Evolutionary conservation across 2,329 filamentous ascomycete genomes (phyloP), one percentile per base, ranked within the genome.

Genomic region (Paecilomyces niveus): DNA sequence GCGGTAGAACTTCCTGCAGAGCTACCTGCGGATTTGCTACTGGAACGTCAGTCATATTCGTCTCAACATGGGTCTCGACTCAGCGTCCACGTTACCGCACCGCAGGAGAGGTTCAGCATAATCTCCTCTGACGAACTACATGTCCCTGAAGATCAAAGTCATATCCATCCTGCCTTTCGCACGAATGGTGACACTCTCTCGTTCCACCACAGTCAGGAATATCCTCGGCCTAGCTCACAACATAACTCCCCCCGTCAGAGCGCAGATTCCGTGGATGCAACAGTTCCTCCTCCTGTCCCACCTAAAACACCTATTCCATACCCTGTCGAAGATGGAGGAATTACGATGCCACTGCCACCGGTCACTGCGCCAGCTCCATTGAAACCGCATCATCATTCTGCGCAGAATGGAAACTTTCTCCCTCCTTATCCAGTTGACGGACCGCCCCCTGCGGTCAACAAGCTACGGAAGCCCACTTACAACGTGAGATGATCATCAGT

Each of bases 381-480:
- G 39, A 45, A 45, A n/a, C 39, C 39, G 8, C 39, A 45, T 7
- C 39, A 45, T 9, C 64, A 53, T 53, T 55, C 53, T 57, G 54
- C 33, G 54, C 66, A 29, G 26, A 66, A 63, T n/a, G 61, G 65
- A 45, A 67, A 69, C 50, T 63, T 63, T 51, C 65, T 72, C 8
- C 81, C 90, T 33, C 92, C 92, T 0, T 97, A 97, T 71, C 93
- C 93, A 0, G 76, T 86, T 53, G 89, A 95, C 67, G 89, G 88
- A 26, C 87, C 89, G 29, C 92, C 93, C 18, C 93, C 93, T 2
- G 80, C 84, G 6, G 91, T 95, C 7, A 95, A 96, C 67, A 89
- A 91, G 82, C 86, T 89, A 52, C 85, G 87, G 65, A 97, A 97
- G 73, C 93, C 93, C 0, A 87, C 89, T 54, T 90, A 87, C 65